Base-by-base conservation (phyloP, 192 early-diverging fungal genomes). In the Blastocladiella britannica region DNA sequence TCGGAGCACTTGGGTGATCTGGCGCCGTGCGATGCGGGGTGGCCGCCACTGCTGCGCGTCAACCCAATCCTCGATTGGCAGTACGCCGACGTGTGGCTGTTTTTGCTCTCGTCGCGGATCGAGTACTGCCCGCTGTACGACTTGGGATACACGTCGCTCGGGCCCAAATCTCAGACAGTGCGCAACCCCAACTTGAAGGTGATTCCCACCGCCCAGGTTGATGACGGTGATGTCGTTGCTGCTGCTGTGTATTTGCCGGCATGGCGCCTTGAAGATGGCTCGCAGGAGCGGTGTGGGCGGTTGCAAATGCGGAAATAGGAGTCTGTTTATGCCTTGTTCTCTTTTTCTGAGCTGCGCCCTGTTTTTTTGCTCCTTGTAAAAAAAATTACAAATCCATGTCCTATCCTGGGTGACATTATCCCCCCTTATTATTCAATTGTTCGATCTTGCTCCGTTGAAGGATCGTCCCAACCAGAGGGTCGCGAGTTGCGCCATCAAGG, bases 51-150 rank as follows among this genome's bases (percentile, higher is more conserved):
- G 59, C 87, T 92, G 79, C 82, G 93, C 1, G 78, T 94, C 4
- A 86, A 92, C 58, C 90, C 93, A 5, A 82, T 97, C 18, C 66
- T 97, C 20, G 84, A 94, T 67, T 94, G 90, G 91, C 58, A 68
- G 18, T 94, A 91, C 59, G 70, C 75, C 25, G 73, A 87, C 27
- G 71, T 97, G 53, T 97, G 93, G 93, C 69, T 72, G 1, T 87
- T 79, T 58, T 69, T 93, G 55, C 62, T 63, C 23, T 29, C 54
- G 22, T 66, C 85, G 25, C 70, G 70, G 12, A 74, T 93, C 28
- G 82, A 77, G 52, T 93, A 93, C 67, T 97, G 91, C 69, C 69
- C 69, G 0, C 72, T 94, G 52, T 97, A 97, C 59, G 88, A 97
- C 62, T 61, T 79, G 63, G 89, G 84, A 84, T 97, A 93, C 62